These are phyloP conservation scores for Craterostigma plantagineum DNA, from an alignment of 257 asterid genomes.

Conservation along the genomic window DNA sequence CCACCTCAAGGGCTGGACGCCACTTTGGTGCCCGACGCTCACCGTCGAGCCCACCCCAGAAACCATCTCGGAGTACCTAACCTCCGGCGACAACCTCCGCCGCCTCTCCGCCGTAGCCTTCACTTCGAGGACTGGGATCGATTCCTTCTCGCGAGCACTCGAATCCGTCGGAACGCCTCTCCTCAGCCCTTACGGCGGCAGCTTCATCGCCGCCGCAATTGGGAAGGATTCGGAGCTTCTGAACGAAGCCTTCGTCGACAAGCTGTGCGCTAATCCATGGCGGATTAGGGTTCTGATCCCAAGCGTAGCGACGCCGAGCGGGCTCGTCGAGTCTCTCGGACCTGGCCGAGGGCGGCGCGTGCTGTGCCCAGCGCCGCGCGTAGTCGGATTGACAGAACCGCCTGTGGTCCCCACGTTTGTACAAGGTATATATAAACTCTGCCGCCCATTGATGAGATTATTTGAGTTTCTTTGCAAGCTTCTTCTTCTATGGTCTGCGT, in stretches of 20 bases:
- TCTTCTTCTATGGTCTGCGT: no score
- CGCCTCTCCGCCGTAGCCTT: slow-evolving; percentile 55
- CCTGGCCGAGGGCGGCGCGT: slow-evolving; percentile 36
- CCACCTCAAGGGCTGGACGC: no score
- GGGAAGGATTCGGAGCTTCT: slow-evolving; percentile 60
- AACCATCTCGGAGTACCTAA: no score
- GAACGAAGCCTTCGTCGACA: slow-evolving; percentile 17
- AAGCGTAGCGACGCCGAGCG: slow-evolving; percentile 47
- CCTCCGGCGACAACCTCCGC: slow-evolving; percentile 13
- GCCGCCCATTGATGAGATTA: no score
- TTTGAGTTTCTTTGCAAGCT: no score
- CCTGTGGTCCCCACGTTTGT: slow-evolving; percentile 60
- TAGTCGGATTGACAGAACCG: slow-evolving; percentile 54
- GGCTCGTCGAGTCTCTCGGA: slow-evolving; percentile 42
- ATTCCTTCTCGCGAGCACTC: slow-evolving; percentile 39
- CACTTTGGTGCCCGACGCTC: no score
- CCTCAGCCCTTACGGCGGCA: slow-evolving; percentile 23
- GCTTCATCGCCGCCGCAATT: slow-evolving; percentile 38
- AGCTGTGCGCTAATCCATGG: slow-evolving; percentile 30
- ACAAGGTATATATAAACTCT: no score
- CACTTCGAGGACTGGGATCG: slow-evolving; percentile 65
- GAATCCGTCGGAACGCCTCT: slow-evolving; percentile 14
- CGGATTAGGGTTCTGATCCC: slow-evolving; percentile 44
- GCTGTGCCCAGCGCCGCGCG: slow-evolving; percentile 59
- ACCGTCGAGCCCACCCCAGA: no score